Evolutionary conservation across 1,284 basidiomycete species (phyloP).

Genomic region (Ceratobasidium sp.): DNA sequence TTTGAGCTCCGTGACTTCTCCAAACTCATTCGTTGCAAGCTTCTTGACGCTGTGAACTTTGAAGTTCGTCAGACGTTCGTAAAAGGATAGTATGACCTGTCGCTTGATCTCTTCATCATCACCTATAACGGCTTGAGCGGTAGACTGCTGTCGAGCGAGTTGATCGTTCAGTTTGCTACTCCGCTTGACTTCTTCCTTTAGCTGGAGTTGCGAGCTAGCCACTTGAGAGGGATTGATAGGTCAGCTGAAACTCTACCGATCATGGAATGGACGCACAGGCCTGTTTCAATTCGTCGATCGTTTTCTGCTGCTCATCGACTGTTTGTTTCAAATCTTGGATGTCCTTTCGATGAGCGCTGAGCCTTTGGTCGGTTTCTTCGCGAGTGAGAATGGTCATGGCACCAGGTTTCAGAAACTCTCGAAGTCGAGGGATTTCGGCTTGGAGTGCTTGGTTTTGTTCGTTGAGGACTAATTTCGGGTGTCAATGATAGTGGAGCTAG

Average conservation of each 20-base stretch:
- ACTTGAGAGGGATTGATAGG: too few species aligned
- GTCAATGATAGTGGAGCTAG: neutral
- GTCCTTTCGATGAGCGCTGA: slow-evolving; percentile 54
- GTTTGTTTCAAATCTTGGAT: slow-evolving; percentile 59
- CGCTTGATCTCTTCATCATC: slow-evolving; percentile 46
- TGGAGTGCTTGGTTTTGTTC: slow-evolving; percentile 64
- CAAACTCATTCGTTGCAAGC: slow-evolving; percentile 47
- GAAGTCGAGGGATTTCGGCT: slow-evolving; percentile 59
- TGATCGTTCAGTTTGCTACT: slow-evolving; percentile 56
- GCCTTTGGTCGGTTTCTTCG: slow-evolving; percentile 68
- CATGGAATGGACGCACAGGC: slow-evolving; percentile 53
- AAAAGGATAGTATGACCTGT: slow-evolving; percentile 62
- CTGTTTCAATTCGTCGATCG: slow-evolving; percentile 57
- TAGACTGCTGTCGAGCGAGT: slow-evolving; percentile 50
- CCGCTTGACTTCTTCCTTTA: slow-evolving; percentile 65
- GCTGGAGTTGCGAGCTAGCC: slow-evolving; percentile 51
- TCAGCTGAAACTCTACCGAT: neutral
- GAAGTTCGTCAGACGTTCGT: slow-evolving; percentile 68
- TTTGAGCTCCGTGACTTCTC: slow-evolving; percentile 48
- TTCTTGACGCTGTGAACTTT: slow-evolving; percentile 59
- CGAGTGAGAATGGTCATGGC: slow-evolving; percentile 71
- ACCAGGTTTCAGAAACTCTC: slow-evolving; percentile 60
- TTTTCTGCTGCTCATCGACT: slow-evolving; percentile 58
- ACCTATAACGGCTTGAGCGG: slow-evolving; percentile 45
- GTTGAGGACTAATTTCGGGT: slow-evolving; percentile 59